A percentile compares a stretch with the other conserved stretches of the same genome.
phyloP scores from a whole-genome alignment of 108 stramenopile genomes.

The Nitzschia inconspicua region DNA sequence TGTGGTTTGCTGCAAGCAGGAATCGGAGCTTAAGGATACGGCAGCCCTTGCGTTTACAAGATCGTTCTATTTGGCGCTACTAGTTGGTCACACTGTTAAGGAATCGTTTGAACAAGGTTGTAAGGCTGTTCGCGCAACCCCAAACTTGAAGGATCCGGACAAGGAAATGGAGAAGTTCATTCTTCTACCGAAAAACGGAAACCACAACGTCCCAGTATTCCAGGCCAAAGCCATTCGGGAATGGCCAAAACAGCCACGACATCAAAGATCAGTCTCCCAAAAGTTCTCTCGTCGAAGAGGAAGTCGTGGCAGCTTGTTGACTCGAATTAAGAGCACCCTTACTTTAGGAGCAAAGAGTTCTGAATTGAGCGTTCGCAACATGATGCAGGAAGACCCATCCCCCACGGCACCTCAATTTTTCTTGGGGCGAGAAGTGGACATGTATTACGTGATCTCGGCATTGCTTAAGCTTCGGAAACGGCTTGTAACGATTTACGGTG shows the following conservation, averaged over 20 bases:
- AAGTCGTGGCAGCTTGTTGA: conserved; percentile 12
- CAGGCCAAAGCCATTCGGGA: conserved; percentile 52
- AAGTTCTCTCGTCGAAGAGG: conserved; percentile 15
- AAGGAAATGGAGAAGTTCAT: conserved; percentile 80
- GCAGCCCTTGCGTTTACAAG: conserved; percentile 83
- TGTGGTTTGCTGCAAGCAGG: conserved; percentile 89
- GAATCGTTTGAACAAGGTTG: conserved; percentile 84
- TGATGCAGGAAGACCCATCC: conserved; percentile 62
- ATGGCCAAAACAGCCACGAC: conserved; percentile 44
- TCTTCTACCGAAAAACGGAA: conserved; percentile 72
- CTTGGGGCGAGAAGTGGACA: conserved; percentile 77
- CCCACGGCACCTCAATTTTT: conserved; percentile 82
- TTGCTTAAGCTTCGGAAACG: conserved; percentile 48
- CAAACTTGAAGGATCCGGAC: conserved; percentile 58
- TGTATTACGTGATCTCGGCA: conserved; percentile 60
- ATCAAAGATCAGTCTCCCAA: not conserved
- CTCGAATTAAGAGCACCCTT: conserved; percentile 2
- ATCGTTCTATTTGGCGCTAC: conserved; percentile 77
- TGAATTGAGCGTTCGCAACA: conserved; percentile 44
- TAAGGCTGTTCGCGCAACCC: conserved; percentile 71
- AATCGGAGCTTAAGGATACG: conserved; percentile 79
- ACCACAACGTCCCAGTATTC: conserved; percentile 82
- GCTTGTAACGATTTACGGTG: conserved; percentile 67
- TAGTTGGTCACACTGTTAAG: conserved; percentile 74
- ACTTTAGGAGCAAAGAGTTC: conserved; percentile 19